Conservation (phyloP, 805 yeast genomes). For the Monosporozyma siamensis region DNA sequence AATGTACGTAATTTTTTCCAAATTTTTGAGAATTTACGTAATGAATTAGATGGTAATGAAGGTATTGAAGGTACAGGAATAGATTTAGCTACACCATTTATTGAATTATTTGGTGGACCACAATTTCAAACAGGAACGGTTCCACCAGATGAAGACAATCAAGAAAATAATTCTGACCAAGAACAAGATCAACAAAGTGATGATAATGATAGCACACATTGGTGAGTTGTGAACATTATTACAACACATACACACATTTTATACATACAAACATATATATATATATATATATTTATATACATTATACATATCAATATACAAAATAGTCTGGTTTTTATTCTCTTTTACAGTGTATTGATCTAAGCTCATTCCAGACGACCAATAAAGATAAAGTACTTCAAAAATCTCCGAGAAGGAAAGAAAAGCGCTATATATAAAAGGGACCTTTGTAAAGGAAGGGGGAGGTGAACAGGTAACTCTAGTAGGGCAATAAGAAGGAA, state of each 20-base stretch:
- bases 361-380: too few relatives aligned
- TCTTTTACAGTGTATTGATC: too few relatives aligned
- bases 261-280: neutral
- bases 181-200: too few relatives aligned
- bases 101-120: conserved; percentile 12
- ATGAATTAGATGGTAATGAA: conserved; percentile 13
- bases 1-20: conserved; percentile 19
- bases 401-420: neutral
- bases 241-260: neutral
- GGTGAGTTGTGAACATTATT: too few relatives aligned
- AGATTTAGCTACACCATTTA: conserved; percentile 15
- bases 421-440: neutral
- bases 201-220: too few relatives aligned
- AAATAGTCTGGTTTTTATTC: too few relatives aligned
- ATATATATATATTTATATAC: neutral
- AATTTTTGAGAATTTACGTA: conserved; percentile 21
- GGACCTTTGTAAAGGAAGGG: neutral
- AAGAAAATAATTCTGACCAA: too few relatives aligned
- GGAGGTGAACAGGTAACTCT: neutral
- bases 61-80: conserved; percentile 9
- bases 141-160: neutral
- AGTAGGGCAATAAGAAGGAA: too few relatives aligned
- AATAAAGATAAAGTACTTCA: too few relatives aligned
- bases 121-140: neutral
- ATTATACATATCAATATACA: too few relatives aligned